These are phyloP conservation scores for Jimgerdemannia lactiflua DNA, from an alignment of 192 early-diverging fungal genomes.

Conservation along the genomic window DNA sequence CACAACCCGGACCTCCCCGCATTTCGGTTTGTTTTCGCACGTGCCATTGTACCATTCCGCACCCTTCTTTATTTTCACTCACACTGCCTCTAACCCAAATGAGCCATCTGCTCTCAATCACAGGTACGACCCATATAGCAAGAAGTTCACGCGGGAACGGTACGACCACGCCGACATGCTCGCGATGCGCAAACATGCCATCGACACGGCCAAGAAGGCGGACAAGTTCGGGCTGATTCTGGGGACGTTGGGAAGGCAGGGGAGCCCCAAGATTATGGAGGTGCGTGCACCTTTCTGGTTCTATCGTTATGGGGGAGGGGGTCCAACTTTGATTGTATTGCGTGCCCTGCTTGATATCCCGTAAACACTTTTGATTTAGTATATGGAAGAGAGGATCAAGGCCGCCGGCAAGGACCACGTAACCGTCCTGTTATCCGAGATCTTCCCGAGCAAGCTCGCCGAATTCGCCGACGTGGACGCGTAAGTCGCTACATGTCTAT, in stretches of 20 bases:
- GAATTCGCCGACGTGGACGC: slow-evolving; percentile 84
- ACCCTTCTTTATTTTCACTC: background rate
- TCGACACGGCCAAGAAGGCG: slow-evolving; percentile 66
- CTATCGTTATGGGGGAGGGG: background rate
- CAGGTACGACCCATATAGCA: slow-evolving; percentile 91
- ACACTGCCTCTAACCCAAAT: background rate
- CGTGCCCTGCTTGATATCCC: no score
- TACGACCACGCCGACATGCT: slow-evolving; percentile 97
- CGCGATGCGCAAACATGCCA: slow-evolving; percentile 79
- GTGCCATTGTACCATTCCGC: background rate
- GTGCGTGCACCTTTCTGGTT: background rate
- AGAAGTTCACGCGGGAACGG: slow-evolving; percentile 86
- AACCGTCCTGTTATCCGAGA: slow-evolving; percentile 87
- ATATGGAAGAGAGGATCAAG: slow-evolving; percentile 62
- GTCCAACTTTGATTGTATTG: no score
- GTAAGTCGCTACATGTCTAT: slow-evolving; percentile 28
- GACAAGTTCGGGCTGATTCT: slow-evolving; percentile 88
- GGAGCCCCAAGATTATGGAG: slow-evolving; percentile 88
- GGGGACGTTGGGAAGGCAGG: slow-evolving; percentile 96
- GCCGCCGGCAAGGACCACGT: slow-evolving; percentile 61
- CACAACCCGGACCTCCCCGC: slow-evolving; percentile 89
- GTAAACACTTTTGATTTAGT: background rate
- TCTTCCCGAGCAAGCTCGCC: slow-evolving; percentile 90
- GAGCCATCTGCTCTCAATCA: slow-evolving; percentile 3
- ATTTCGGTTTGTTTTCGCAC: slow-evolving; percentile 53